Base-by-base conservation (phyloP, 495 filamentous ascomycete species). In the Parachaetomium inaequale region DNA sequence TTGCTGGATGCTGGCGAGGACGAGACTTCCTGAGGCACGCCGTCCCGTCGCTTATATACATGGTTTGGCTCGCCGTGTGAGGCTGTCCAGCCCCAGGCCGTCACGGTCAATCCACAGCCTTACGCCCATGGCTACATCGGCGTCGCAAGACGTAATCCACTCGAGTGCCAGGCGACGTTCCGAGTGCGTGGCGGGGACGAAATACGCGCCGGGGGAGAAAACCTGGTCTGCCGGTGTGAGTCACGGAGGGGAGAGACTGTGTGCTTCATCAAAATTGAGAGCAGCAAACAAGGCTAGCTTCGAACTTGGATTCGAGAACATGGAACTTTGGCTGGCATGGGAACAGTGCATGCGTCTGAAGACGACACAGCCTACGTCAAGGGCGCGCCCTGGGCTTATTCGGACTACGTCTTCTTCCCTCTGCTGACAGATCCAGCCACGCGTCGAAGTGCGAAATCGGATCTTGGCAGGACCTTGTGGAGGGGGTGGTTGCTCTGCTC, bases 1-100 rank as follows among this genome's bases (percentile, higher is more conserved):
- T 26, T 58, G 29, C 11, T 40, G 2, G 56, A 50, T 40, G 45
- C 26, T 40, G 56, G 40, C 17, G 4, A 23, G 21, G 28, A 36
- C 12, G 31, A 19, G 11, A 50, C 11, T 14, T 8, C 56, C 43
- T 38, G 46, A 59, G 56, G 31, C 43, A 34, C 10, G 5, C 15
- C 31, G 19, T 40, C 12, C 32, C 43, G 23, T 38, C 0, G 45
- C 32, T 38, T 59, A 50, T 59, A 49, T 59, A 59, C 46, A 50
- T 38, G 45, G 21, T 28, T 50, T 36, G 21, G 19, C 14, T 40
- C 8, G 2, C 29, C 28, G 43, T 40, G 31, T 40, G 31, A 50
- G 29, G 32, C 8, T 50, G 11, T 36, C 12, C 15, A 4, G 7
- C 8, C 12, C 10, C 1, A 15, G 12, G 36, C 10, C 10, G 2